Percentiles rank a stretch among this genome's conserved stretches.
Conservation (phyloP, 2,329 filamentous ascomycete species). For the Ceratocystis huliohia region DNA sequence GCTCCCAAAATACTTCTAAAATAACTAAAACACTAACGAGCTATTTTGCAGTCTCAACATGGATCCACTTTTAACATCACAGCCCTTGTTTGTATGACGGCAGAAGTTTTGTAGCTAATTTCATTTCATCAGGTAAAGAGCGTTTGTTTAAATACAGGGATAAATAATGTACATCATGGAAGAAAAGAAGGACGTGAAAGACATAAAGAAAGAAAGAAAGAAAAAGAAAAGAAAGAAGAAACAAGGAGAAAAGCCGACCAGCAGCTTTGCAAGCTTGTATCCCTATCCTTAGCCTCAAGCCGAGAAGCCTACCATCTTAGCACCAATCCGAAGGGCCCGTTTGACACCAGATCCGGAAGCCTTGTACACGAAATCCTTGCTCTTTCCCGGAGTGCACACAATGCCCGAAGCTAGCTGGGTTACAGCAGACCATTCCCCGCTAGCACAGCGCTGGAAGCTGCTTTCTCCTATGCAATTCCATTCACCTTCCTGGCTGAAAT, state of each 20-base stretch:
- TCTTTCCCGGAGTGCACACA: conserved; percentile 33
- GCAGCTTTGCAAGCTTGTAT: background rate
- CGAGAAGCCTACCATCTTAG: conserved; percentile 22
- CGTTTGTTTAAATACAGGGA: background rate
- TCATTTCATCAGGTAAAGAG: background rate
- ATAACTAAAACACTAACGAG: too few relatives aligned
- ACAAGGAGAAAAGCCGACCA: background rate
- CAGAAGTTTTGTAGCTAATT: background rate
- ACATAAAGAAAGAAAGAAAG: too few relatives aligned
- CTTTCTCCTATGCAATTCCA: conserved; percentile 43
- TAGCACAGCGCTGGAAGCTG: conserved; percentile 43
- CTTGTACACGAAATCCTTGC: conserved; percentile 22
- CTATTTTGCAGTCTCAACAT: too few relatives aligned
- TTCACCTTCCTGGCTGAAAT: conserved; percentile 32
- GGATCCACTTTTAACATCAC: background rate
- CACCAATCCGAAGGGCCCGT: conserved; percentile 21
- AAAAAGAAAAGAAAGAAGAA: background rate
- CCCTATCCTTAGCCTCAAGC: background rate
- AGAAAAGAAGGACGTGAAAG: too few relatives aligned
- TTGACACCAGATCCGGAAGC: conserved; percentile 18
- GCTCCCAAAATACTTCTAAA: too few relatives aligned
- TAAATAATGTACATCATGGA: background rate
- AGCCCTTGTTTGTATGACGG: background rate
- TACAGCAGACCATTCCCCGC: conserved; percentile 37
- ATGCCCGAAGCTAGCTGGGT: conserved; percentile 36